Percentiles rank a stretch among this genome's conserved stretches.
Evolutionary conservation across 2,329 filamentous ascomycete species (phyloP).

Genomic region (Davidsoniella virescens): DNA sequence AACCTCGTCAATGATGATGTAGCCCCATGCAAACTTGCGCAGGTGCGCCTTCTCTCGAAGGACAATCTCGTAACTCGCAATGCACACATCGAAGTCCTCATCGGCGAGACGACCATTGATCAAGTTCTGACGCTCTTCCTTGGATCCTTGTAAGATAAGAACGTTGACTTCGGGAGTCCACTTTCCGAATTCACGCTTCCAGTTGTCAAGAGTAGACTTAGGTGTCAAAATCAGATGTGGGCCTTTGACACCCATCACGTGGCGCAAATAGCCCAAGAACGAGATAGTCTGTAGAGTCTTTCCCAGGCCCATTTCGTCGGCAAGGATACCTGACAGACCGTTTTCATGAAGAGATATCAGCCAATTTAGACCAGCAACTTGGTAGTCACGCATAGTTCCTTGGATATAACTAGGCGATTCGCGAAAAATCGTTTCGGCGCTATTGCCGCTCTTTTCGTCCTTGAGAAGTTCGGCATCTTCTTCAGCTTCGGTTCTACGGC

Average conservation of each 20-base stretch:
- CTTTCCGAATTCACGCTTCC: constrained; percentile 81
- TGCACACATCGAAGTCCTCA: constrained; percentile 92
- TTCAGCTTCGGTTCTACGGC: constrained; percentile 86
- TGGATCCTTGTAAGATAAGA: constrained; percentile 81
- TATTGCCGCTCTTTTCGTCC: constrained; percentile 77
- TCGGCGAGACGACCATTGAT: constrained; percentile 86
- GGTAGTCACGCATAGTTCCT: constrained; percentile 88
- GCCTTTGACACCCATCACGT: constrained; percentile 75
- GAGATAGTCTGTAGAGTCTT: constrained; percentile 97
- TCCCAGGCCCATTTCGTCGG: constrained; percentile 96
- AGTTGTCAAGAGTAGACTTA: constrained; percentile 96
- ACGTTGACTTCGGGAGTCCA: constrained; percentile 97
- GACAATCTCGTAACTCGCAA: constrained; percentile 99
- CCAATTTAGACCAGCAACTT: constrained; percentile 92
- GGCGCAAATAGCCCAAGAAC: constrained; percentile 86
- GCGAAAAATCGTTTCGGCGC: constrained; percentile 78
- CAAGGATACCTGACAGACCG: constrained; percentile 92
- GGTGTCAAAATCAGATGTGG: constrained; percentile 86
- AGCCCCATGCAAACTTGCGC: constrained; percentile 98
- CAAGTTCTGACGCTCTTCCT: constrained; percentile 75
- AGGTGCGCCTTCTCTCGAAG: constrained; percentile 84
- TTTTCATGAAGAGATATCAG: constrained; percentile 95
- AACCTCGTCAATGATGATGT: constrained; percentile 91
- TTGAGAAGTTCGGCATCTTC: constrained; percentile 81
- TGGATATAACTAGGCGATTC: constrained; percentile 86